phyloP scores from a whole-genome alignment of 129 eudicot genomes.

The Escallonia rubra region DNA sequence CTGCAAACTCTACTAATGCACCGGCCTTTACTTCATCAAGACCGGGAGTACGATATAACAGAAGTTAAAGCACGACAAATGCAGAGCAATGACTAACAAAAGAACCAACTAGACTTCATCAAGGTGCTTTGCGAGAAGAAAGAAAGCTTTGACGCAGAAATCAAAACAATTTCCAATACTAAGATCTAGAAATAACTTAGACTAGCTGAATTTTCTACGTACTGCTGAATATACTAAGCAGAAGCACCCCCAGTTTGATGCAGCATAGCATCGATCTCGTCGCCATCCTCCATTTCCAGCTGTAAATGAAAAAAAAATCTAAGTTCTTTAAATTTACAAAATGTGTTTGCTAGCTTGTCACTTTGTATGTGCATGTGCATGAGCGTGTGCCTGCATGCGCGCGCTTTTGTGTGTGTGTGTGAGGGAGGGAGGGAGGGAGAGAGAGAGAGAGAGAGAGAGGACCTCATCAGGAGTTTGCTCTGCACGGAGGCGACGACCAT shows the following conservation, averaged over 20 bases:
- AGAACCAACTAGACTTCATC: too few species aligned
- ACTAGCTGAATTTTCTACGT: not conserved
- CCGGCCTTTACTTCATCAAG: too few species aligned
- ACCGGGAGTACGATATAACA: too few species aligned
- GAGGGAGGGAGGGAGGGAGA: not conserved
- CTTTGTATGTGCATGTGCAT: too few species aligned
- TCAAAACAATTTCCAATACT: not conserved
- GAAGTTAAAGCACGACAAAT: too few species aligned
- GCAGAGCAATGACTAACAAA: too few species aligned
- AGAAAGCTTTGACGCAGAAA: too few species aligned
- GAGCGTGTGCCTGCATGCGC: too few species aligned
- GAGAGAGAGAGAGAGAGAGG: constrained; percentile 7
- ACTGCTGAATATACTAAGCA: constrained; percentile 2
- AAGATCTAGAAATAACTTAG: not conserved
- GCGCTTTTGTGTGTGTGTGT: not conserved
- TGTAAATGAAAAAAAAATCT: constrained; percentile 10
- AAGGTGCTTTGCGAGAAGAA: too few species aligned
- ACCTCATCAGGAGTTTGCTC: constrained; percentile 6
- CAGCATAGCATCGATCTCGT: constrained; percentile 83
- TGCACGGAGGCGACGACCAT: constrained; percentile 1
- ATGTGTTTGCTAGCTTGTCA: too few species aligned
- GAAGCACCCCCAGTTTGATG: constrained; percentile 49
- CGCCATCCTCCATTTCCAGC: constrained; percentile 87
- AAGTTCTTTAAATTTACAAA: too few species aligned
- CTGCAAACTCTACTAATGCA: too few species aligned